These are phyloP conservation scores for Plantago major DNA, from an alignment of 257 asterid species.

Conservation along the genomic window DNA sequence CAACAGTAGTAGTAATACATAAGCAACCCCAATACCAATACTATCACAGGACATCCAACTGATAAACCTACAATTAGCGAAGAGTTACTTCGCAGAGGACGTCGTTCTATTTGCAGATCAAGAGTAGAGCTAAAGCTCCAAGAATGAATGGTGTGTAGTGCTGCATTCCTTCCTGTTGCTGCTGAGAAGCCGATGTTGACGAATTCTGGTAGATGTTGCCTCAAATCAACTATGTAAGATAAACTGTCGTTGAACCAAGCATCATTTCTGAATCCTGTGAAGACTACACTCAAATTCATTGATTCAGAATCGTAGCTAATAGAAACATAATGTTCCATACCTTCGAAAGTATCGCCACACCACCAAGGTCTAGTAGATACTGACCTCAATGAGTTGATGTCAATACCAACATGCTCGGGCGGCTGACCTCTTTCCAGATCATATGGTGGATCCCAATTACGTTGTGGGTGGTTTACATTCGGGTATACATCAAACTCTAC, in stretches of 20 bases:
- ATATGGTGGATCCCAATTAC: conserved; percentile 18
- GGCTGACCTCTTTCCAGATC: background rate
- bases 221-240: background rate
- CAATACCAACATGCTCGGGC: conserved; percentile 35
- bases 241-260: background rate
- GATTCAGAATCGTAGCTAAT: conserved; percentile 22
- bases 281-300: conserved; percentile 13
- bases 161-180: too few species aligned
- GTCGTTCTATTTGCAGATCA: too few species aligned
- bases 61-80: too few species aligned
- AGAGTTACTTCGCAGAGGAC: background rate
- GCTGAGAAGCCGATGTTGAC: too few species aligned
- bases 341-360: conserved; percentile 5
- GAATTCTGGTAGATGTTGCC: too few species aligned
- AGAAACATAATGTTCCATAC: conserved; percentile 18
- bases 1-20: background rate
- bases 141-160: too few species aligned
- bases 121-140: too few species aligned
- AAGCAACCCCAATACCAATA: background rate
- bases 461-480: background rate
- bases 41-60: too few species aligned
- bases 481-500: conserved; percentile 37
- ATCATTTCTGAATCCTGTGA: background rate
- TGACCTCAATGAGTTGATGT: conserved; percentile 25
- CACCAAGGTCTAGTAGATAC: conserved; percentile 11